These are phyloP conservation scores for Ramaria sp. DNA, from an alignment of 768 basidiomycete genomes.

Conservation along the genomic window DNA sequence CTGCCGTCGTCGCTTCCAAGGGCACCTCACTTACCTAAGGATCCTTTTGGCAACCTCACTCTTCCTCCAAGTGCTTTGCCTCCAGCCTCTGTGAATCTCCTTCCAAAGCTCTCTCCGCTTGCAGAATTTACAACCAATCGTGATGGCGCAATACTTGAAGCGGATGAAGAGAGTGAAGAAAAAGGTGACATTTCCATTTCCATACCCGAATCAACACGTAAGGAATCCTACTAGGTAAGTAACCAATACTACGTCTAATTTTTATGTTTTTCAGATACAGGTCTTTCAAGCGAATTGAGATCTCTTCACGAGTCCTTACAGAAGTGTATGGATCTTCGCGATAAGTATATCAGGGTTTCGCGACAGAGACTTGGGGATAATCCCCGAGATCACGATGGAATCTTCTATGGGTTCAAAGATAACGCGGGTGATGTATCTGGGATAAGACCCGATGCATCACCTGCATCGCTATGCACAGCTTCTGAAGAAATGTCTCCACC, in stretches of 20 bases:
- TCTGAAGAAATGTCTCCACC: constrained; percentile 30
- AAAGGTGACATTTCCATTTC: neutral
- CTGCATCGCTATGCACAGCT: constrained; percentile 17
- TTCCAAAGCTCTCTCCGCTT: neutral
- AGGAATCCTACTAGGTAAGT: neutral
- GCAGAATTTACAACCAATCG: neutral
- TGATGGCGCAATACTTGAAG: neutral
- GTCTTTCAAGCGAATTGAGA: constrained; percentile 35
- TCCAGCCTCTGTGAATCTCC: neutral
- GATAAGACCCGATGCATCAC: constrained; percentile 49
- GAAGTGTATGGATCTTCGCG: constrained; percentile 80
- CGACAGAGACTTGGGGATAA: constrained; percentile 91
- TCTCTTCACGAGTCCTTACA: constrained; percentile 63
- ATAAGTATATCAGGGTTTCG: constrained; percentile 88
- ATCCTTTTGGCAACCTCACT: constrained; percentile 12
- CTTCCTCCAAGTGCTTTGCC: neutral
- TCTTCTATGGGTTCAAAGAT: constrained; percentile 59
- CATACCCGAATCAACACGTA: constrained; percentile 4
- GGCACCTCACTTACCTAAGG: constrained; percentile 25
- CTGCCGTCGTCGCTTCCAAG: constrained; percentile 12
- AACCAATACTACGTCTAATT: no score
- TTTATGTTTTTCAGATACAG: constrained; percentile 14
- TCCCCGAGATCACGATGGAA: constrained; percentile 80
- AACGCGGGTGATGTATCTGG: constrained; percentile 53
- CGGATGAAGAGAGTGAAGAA: neutral